Percentiles rank a stretch among this genome's conserved stretches.
These are phyloP conservation scores for Phytopythium vexans DNA, from an alignment of 352 stramenopile genomes.

Conservation along the genomic window DNA sequence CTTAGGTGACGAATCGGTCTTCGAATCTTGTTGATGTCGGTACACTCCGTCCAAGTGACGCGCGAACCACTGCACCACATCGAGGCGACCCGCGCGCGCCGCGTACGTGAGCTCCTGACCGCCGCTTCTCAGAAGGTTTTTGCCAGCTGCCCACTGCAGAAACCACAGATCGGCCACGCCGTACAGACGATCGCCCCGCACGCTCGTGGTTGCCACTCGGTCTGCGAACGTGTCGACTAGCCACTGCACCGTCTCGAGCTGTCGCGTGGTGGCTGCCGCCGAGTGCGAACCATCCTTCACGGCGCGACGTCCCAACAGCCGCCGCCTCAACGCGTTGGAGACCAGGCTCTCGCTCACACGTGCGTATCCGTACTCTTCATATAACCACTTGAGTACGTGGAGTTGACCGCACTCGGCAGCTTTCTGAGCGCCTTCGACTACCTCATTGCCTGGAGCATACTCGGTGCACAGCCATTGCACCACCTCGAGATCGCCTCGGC, in stretches of 20 bases:
- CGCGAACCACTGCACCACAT: not conserved
- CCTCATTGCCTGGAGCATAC: not conserved
- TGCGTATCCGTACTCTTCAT: conserved; percentile 8
- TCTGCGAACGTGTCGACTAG: conserved; percentile 6
- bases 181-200: conserved; percentile 14
- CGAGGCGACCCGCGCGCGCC: conserved; percentile 1
- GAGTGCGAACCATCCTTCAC: too few relatives aligned
- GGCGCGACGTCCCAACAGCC: not conserved
- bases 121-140: conserved; percentile 6
- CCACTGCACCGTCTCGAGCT: conserved; percentile 17
- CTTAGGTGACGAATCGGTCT: not conserved
- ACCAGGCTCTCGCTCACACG: conserved; percentile 5
- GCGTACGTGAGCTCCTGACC: conserved; percentile 9
- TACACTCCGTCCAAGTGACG: too few relatives aligned
- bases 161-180: conserved; percentile 13
- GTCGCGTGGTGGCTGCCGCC: not conserved
- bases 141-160: conserved; percentile 13
- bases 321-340: conserved; percentile 10
- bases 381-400: conserved; percentile 16
- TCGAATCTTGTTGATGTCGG: not conserved
- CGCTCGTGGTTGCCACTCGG: conserved; percentile 6
- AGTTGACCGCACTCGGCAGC: conserved; percentile 8
- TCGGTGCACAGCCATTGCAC: conserved; percentile 11
- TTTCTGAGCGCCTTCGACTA: not conserved
- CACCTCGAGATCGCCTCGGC: conserved; percentile 7